A percentile compares a stretch with the other conserved stretches of the same genome.
Evolutionary conservation across 345 rosid species (phyloP).

Genomic region (Brassica carinata): DNA sequence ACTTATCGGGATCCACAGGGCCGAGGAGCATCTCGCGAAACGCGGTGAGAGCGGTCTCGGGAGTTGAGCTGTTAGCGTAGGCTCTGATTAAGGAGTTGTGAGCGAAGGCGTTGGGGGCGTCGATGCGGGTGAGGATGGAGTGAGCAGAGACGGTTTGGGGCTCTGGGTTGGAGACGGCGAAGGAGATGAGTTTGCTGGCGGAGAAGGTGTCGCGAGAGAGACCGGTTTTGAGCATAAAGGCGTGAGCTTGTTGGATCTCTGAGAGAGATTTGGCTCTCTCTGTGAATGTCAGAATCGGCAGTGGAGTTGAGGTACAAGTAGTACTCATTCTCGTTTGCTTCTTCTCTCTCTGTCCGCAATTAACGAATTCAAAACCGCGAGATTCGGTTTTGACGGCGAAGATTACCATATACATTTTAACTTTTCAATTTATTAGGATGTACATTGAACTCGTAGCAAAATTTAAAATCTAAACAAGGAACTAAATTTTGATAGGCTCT

Average conservation of each 20-base stretch:
- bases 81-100: conserved; percentile 49
- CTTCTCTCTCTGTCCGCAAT: too few relatives aligned
- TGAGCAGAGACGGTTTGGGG: conserved; percentile 49
- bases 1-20: conserved; percentile 45
- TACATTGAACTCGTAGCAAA: too few relatives aligned
- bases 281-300: not conserved
- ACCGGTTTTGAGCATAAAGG: conserved; percentile 35
- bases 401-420: too few relatives aligned
- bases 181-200: conserved; percentile 49
- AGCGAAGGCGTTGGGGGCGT: conserved; percentile 47
- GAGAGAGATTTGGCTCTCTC: not conserved
- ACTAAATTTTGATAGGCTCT: too few relatives aligned
- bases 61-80: conserved; percentile 46
- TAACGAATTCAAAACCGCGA: too few relatives aligned
- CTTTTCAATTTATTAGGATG: too few relatives aligned
- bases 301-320: not conserved
- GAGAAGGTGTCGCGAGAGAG: conserved; percentile 37
- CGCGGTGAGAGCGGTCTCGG: conserved; percentile 33
- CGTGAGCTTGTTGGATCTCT: not conserved
- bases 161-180: conserved; percentile 44
- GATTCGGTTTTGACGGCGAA: too few relatives aligned
- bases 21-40: conserved; percentile 44
- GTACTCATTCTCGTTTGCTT: too few relatives aligned
- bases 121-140: conserved; percentile 43
- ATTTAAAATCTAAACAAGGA: too few relatives aligned